These are phyloP conservation scores for Pinus taeda DNA, from an alignment of 75 land plant genomes.

Conservation along the genomic window DNA sequence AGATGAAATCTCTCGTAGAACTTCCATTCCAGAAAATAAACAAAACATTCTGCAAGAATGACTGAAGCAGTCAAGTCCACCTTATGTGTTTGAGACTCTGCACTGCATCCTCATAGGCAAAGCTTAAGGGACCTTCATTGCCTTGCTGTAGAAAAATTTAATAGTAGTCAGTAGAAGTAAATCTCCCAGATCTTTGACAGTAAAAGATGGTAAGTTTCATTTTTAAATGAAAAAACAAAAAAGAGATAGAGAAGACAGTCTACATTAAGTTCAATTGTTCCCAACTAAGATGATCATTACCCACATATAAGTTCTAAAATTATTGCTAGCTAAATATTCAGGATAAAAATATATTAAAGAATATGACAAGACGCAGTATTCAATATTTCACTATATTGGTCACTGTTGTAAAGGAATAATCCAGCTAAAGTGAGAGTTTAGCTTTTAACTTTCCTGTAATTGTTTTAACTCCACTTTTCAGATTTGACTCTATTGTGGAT, in stretches of 20 bases:
- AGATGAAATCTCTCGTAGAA: not conserved
- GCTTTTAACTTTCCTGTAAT: not conserved
- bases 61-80: slow-evolving; percentile 27
- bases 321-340: not conserved
- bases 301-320: not conserved
- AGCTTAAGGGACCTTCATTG: slow-evolving; percentile 83
- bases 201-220: not conserved
- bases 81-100: slow-evolving; percentile 69
- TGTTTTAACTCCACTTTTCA: not conserved
- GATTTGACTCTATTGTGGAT: not conserved
- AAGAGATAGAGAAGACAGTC: too few relatives aligned
- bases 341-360: not conserved
- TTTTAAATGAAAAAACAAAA: too few relatives aligned
- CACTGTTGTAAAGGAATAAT: not conserved
- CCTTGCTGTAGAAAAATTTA: slow-evolving; percentile 62
- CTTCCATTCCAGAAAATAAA: not conserved
- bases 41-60: not conserved
- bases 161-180: not conserved
- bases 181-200: not conserved
- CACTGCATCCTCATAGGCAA: slow-evolving; percentile 73
- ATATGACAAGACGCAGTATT: not conserved
- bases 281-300: not conserved
- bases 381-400: not conserved
- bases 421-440: not conserved
- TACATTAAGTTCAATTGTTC: not conserved